Base-by-base conservation (phyloP, 1,284 basidiomycete species). In the Serendipita sp. region DNA sequence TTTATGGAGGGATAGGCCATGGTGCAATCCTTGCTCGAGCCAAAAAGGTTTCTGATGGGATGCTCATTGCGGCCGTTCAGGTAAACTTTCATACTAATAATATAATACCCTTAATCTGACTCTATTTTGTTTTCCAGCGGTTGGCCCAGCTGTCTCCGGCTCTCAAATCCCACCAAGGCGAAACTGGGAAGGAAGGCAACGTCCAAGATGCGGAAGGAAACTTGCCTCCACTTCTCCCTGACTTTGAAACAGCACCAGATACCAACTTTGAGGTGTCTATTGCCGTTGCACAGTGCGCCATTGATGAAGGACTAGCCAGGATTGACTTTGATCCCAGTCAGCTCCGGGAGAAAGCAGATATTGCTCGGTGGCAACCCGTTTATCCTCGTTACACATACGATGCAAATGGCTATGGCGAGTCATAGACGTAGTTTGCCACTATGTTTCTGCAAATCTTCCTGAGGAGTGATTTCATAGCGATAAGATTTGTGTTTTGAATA, bases 181-280 rank as follows among this genome's bases (percentile, higher is more conserved):
- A 26, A 26, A 22, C 53, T 32, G 43, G 47, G 22, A 30, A 34
- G 29, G 32, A 30, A 60, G 34, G 26, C 42, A 6, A 35, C 22
- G n/a, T 42, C 15, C 62, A 34, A 13, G 17, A 62, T 12, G 6
- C 43, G 64, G 60, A 64, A 30, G 53, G 53, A 8, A 34, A 58
- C 32, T n/a, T 58, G 6, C 53, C 53, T 30, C 53, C 81, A 1
- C 77, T 88, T 12, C 75, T 93, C n/a, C 84, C 87, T 0, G 84
- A 87, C 67, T 85, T 92, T 53, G 77, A 74, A 5, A 82, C 85
- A 65, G 82, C 88, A 0, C 83, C 85, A 0, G 69, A 69, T 3
- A 83, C 89, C 43, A 90, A 88, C 71, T 82, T 86, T 65, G 86
- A 90, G 70, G 79, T 92, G 3, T 88, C 85, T 0, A 79, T 89